These are phyloP conservation scores for Cephalotrichum gorgonifer DNA, from an alignment of 2,329 filamentous ascomycete genomes.

Conservation along the genomic window DNA sequence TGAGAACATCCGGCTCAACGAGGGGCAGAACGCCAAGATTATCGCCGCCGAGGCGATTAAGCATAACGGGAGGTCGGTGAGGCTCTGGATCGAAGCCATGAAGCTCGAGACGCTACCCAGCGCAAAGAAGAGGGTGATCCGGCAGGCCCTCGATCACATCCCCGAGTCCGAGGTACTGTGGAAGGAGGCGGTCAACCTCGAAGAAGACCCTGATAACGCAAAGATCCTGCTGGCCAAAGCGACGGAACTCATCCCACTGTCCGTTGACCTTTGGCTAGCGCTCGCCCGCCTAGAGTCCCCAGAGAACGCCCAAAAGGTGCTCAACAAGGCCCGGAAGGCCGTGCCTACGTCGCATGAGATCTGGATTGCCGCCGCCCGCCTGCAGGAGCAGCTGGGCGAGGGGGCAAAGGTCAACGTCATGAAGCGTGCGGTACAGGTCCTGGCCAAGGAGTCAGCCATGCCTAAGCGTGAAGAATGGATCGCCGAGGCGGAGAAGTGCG, in stretches of 20 bases:
- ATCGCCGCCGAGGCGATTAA: constrained; percentile 91
- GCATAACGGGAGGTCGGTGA: constrained; percentile 78
- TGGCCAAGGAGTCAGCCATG: constrained; percentile 91
- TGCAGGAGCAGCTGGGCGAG: constrained; percentile 81
- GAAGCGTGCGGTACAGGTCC: constrained; percentile 81
- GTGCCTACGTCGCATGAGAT: constrained; percentile 89
- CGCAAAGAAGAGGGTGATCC: constrained; percentile 85
- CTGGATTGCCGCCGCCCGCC: constrained; percentile 86
- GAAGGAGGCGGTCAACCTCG: constrained; percentile 94
- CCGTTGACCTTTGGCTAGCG: constrained; percentile 90
- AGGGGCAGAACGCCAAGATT: constrained; percentile 86
- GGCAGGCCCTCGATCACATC: constrained; percentile 84
- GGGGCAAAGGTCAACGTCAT: constrained; percentile 79
- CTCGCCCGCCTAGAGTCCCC: constrained; percentile 81
- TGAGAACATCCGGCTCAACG: constrained; percentile 89
- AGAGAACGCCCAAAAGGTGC: constrained; percentile 85
- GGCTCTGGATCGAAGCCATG: constrained; percentile 93
- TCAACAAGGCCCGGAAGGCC: constrained; percentile 91
- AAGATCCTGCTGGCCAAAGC: constrained; percentile 85
- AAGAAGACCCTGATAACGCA: constrained; percentile 83
- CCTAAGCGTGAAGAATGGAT: constrained; percentile 97
- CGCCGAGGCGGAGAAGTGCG: constrained; percentile 83
- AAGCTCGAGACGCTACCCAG: constrained; percentile 72
- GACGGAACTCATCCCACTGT: constrained; percentile 87
- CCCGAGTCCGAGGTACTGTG: constrained; percentile 93